Evolutionary conservation across 192 early-diverging fungal genomes (phyloP), one percentile per base, ranked within the genome.

Genomic region (Coemansia sp.): DNA sequence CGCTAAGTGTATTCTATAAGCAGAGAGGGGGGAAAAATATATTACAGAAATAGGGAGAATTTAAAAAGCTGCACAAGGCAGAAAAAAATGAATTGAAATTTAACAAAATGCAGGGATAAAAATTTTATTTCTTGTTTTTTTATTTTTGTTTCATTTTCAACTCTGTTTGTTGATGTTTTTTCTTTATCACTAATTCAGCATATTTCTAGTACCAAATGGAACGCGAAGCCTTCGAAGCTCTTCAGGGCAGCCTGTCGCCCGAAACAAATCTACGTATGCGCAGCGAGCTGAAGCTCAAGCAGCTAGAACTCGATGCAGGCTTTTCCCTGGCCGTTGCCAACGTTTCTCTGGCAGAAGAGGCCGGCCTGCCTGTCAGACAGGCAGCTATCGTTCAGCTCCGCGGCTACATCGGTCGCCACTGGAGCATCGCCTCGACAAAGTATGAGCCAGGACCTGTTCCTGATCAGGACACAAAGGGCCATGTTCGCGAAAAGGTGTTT

Each of bases 321-420:
- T 96, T 86, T 71, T 84, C 92, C 32, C 69, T 89, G 58, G 90
- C 87, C 55, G 80, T 92, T 38, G 81, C 87, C 17, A 84, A 84
- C 56, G 83, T 94, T 22, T 83, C 87, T 0, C 48, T 90, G 7
- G 80, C 89, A 16, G 78, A 84, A 48, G 88, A 90, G 65, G 83
- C 85, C 31, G 74, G 79, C 16, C 64, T 87, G 56, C 77, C 89
- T 16, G 83, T 89, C 51, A 86, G 90, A 65, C 92, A 91, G 72
- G 85, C 87, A 63, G 86, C 89, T 50, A 71, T 87, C 55, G 67
- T 94, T 7, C 81, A 89, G 49, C 73, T 96, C 25, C 92, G 90
- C 70, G 86, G 84, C 17, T 94, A 91, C 65, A 74, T 93, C 20
- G 82, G 84, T 58, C 84, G 83, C 18, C 90, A 94, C 72, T 96